These are phyloP conservation scores for Batkoa obscura DNA, from an alignment of 371 early-diverging fungal species.

Conservation along the genomic window DNA sequence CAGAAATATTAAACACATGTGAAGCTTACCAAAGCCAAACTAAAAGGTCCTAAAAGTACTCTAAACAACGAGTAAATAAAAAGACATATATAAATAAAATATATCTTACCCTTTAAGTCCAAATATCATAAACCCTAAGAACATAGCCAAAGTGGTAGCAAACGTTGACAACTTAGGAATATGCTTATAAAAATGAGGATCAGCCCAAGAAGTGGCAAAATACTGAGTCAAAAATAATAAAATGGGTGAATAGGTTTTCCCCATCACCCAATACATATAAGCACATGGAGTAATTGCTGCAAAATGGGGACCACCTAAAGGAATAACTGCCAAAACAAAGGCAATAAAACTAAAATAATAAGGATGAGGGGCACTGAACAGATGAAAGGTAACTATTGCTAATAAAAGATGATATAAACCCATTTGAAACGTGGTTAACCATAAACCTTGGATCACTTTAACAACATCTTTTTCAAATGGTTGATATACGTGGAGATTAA, in stretches of 20 bases:
- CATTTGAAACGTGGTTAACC: neutral
- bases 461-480: too few relatives aligned
- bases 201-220: neutral
- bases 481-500: too few relatives aligned
- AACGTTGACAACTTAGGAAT: neutral
- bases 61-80: neutral
- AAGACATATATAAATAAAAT: neutral
- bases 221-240: neutral
- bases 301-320: neutral
- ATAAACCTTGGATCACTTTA: too few relatives aligned
- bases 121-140: neutral
- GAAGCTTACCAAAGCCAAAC: conserved; percentile 2
- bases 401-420: neutral
- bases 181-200: neutral
- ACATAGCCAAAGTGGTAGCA: neutral
- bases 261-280: neutral
- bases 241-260: neutral
- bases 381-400: neutral
- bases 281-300: neutral
- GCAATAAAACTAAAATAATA: neutral
- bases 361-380: neutral
- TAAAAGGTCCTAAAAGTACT: neutral
- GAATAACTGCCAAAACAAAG: neutral
- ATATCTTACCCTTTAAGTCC: neutral
- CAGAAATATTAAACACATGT: too few relatives aligned